Evolutionary conservation across 768 basidiomycete species (phyloP).

Genomic region (Lactarius akahatsu): DNA sequence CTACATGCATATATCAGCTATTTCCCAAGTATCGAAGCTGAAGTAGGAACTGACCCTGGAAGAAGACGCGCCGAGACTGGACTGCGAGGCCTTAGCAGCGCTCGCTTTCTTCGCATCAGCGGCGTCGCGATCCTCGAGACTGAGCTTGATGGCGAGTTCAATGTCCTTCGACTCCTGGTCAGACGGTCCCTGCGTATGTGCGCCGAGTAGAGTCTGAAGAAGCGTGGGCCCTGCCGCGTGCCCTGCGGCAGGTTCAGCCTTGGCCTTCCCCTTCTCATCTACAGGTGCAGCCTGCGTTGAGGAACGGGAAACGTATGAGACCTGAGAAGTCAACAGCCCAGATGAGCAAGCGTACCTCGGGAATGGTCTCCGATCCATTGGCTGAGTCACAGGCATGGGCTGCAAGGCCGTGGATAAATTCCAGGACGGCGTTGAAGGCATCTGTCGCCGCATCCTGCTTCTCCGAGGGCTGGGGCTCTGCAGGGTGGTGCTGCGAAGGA

Average conservation of each 20-base stretch:
- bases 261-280: constrained; percentile 8
- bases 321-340: neutral
- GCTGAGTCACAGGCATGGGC: neutral
- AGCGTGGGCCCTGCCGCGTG: neutral
- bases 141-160: constrained; percentile 19
- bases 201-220: neutral
- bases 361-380: neutral
- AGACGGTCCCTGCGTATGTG: neutral
- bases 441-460: neutral
- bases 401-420: constrained; percentile 11
- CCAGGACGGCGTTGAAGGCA: neutral
- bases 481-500: neutral
- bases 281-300: neutral
- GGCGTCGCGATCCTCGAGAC: constrained; percentile 18
- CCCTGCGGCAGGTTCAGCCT: neutral
- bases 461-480: neutral
- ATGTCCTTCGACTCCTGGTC: constrained; percentile 17
- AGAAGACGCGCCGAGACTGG: constrained; percentile 11
- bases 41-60: constrained; percentile 2
- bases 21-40: neutral
- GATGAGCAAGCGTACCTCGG: constrained; percentile 3
- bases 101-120: constrained; percentile 7
- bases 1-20: neutral
- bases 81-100: constrained; percentile 1
- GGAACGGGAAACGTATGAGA: constrained; percentile 4